Evolutionary conservation across 768 basidiomycete genomes (phyloP).

Genomic region (Russula compacta): DNA sequence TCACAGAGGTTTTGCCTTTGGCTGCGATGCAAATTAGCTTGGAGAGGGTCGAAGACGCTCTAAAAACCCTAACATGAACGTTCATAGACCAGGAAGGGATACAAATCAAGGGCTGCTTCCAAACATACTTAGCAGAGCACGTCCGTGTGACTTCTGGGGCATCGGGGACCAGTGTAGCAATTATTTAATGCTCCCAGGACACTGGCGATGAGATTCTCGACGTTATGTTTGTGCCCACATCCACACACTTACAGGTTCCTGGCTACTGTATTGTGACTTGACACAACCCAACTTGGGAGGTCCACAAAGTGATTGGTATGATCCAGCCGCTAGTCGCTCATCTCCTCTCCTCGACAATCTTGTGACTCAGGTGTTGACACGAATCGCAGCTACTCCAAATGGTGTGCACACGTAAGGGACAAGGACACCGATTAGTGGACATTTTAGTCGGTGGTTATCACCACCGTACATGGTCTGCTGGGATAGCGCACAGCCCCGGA

Average conservation of each 20-base stretch:
- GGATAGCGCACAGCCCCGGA: neutral
- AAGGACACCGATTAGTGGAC: neutral
- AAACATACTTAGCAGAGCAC: neutral
- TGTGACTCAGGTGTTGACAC: neutral
- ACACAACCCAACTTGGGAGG: neutral
- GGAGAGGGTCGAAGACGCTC: conserved; percentile 18
- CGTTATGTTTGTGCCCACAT: too few species aligned
- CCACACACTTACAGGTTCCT: too few species aligned
- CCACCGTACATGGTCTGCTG: neutral
- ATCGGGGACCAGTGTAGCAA: neutral
- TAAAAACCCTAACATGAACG: neutral
- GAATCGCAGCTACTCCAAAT: neutral
- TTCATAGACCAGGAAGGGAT: too few species aligned
- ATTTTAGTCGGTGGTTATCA: neutral
- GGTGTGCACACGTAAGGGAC: neutral
- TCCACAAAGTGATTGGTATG: neutral
- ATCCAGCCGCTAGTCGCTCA: neutral
- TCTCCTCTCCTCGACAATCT: neutral
- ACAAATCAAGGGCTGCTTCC: neutral
- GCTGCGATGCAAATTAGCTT: conserved; percentile 17
- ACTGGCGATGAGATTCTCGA: neutral
- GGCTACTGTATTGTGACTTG: neutral
- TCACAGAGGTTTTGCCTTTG: conserved; percentile 16
- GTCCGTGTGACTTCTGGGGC: neutral
- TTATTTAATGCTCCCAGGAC: neutral